Conservation (phyloP, 2,329 filamentous ascomycete species). For the Fusarium euwallaceae region DNA sequence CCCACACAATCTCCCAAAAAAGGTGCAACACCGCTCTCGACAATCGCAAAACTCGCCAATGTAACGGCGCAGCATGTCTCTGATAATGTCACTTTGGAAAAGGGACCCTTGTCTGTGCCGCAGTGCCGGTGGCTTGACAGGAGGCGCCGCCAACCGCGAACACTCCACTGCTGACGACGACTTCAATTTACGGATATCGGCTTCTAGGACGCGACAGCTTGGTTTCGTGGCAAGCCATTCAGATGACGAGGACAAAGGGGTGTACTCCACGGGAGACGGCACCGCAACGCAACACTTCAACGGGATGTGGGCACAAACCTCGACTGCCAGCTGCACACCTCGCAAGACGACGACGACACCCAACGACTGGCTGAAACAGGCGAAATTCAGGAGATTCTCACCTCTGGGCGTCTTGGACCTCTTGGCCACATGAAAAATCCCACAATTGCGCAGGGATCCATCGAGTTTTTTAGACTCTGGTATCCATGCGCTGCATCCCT, state of each 20-base stretch:
- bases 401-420: neutral
- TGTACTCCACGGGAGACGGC: conserved; percentile 30
- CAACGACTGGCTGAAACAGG: conserved; percentile 14
- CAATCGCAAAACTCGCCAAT: neutral
- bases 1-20: conserved; percentile 17
- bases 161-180: conserved; percentile 41
- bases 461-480: neutral
- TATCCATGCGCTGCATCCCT: conserved; percentile 8
- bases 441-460: conserved; percentile 16
- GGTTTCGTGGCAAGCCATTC: conserved; percentile 6
- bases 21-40: neutral
- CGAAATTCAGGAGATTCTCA: conserved; percentile 11
- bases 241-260: conserved; percentile 24
- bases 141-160: conserved; percentile 19
- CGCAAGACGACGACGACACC: neutral
- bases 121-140: conserved; percentile 16
- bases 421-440: conserved; percentile 26
- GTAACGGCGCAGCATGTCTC: neutral
- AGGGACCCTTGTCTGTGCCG: conserved; percentile 18
- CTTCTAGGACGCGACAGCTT: conserved; percentile 3
- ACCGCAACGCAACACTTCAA: conserved; percentile 7
- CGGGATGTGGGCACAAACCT: conserved; percentile 34
- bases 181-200: conserved; percentile 29
- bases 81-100: neutral
- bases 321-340: conserved; percentile 4